A percentile compares a stretch with the other conserved stretches of the same genome.
phyloP scores from a whole-genome alignment of 1,284 basidiomycete genomes.

The Phlebopus sp. region DNA sequence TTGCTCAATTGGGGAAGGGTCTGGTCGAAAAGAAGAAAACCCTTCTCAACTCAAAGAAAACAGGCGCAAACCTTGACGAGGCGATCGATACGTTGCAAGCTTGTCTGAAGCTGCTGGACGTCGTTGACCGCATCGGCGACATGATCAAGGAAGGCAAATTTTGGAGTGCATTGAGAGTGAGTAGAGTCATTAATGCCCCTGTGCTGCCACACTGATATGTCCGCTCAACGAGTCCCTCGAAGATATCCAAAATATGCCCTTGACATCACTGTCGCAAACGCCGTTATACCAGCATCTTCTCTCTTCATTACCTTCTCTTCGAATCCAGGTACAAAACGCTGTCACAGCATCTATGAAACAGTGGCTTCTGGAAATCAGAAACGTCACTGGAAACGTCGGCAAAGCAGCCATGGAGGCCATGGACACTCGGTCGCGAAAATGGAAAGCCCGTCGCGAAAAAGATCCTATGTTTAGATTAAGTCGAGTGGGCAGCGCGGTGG shows the following conservation, averaged over 20 bases:
- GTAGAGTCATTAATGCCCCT: constrained; percentile 39
- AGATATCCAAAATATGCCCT: constrained; percentile 89
- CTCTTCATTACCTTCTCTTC: constrained; percentile 87
- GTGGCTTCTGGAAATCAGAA: constrained; percentile 95
- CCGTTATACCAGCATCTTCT: constrained; percentile 92
- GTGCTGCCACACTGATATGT: constrained; percentile 29
- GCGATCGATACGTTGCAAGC: constrained; percentile 94
- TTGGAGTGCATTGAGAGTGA: constrained; percentile 92
- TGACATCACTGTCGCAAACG: constrained; percentile 87
- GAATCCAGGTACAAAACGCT: constrained; percentile 86
- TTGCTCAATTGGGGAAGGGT: constrained; percentile 76
- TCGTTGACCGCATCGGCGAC: constrained; percentile 90
- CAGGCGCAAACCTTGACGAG: constrained; percentile 91
- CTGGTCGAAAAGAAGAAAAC: constrained; percentile 91
- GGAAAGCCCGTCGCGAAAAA: constrained; percentile 80
- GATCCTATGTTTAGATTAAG: constrained; percentile 73
- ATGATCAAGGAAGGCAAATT: constrained; percentile 93
- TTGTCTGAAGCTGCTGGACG: constrained; percentile 88
- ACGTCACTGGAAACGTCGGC: constrained; percentile 86
- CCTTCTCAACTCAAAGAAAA: constrained; percentile 87
- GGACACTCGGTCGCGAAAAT: constrained; percentile 81
- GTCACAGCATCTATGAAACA: constrained; percentile 96
- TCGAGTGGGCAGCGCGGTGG: constrained; percentile 92
- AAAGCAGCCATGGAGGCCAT: constrained; percentile 88
- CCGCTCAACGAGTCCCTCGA: constrained; percentile 72